Conservation (phyloP, 208 protist genomes). For the Trypanosoma brucei region DNA sequence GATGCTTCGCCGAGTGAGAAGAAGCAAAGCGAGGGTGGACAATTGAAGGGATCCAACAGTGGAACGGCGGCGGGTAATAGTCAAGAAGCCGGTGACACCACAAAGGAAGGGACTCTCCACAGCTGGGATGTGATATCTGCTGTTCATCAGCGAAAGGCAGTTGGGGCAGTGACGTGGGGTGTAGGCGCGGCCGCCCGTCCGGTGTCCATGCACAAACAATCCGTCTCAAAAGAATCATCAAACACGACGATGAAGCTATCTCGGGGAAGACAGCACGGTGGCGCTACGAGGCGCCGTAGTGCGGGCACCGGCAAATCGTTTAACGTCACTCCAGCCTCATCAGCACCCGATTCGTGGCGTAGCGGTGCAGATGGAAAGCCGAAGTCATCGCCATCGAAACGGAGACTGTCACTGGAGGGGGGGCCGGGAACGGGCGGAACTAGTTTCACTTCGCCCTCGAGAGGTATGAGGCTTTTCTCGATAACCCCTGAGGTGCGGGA, state of each 20-base stretch:
- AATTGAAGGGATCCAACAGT: neutral
- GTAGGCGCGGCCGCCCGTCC: conserved; percentile 42
- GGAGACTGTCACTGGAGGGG: neutral
- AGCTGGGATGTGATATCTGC: conserved; percentile 24
- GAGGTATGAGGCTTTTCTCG: neutral
- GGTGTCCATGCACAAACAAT: conserved; percentile 15
- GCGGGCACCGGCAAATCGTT: no score
- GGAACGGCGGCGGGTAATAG: neutral
- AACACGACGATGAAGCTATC: neutral
- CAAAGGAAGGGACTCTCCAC: conserved; percentile 5
- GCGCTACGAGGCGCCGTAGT: neutral
- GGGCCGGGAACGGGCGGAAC: neutral
- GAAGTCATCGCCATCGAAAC: neutral
- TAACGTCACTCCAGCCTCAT: neutral
- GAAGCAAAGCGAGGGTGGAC: neutral
- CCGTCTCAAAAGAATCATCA: neutral
- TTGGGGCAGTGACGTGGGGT: conserved; percentile 58
- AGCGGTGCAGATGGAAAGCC: no score
- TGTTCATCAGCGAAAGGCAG: conserved; percentile 19
- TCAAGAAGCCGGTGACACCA: neutral
- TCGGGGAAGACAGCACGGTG: neutral
- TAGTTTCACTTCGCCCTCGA: neutral
- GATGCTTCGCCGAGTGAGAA: neutral
- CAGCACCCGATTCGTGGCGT: neutral
- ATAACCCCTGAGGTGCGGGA: neutral